Evolutionary conservation across 2,329 filamentous ascomycete species (phyloP), one percentile per base, ranked within the genome.

Genomic region (Arthrobotrys sinensis): DNA sequence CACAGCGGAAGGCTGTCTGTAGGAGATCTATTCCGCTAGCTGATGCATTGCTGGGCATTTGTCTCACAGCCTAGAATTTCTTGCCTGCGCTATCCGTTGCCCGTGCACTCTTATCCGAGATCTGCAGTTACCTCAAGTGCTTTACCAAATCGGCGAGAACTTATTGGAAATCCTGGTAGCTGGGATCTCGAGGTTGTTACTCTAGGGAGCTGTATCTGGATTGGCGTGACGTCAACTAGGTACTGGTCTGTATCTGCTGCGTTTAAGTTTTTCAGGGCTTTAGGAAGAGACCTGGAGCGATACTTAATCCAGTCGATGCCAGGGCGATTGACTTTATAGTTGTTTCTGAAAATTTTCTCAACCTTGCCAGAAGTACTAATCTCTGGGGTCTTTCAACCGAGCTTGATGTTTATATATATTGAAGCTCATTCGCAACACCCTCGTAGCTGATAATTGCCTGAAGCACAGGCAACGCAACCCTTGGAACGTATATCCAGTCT

Each of bases 61-160:
- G 55, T 76, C 72, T 76, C 46, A 69, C 72, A 76, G 72, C 72
- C 72, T 76, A 76, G 55, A 57, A 55, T 40, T 32, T 19, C 36
- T 63, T 45, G 19, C 12, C 38, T 14, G 38, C 55, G 6, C 21
- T 40, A 53, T 24, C 34, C 11, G 43, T 71, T 66, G 21, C 66
- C 60, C 38, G 50, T 21, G 50, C 38, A 24, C 34, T 66, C 40
- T 53, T 66, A 67, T 77, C 60, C 48, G 19, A 46, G 72, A 76
- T 76, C 65, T 34, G 12, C 34, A 12, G 0, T 7, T 50, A 50
- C 16, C 36, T 57, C 10, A 10, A 65, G 52, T 14, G 63, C 14
- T 55, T 46, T 32, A 65, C 55, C 57, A 45, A 32, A 50, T 66
- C 28, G 48, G 65, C 48, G 40, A 62, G 19, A 63, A 60, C 10